Conservation (phyloP, 1,284 basidiomycete genomes). For the Kwoniella shivajii region DNA sequence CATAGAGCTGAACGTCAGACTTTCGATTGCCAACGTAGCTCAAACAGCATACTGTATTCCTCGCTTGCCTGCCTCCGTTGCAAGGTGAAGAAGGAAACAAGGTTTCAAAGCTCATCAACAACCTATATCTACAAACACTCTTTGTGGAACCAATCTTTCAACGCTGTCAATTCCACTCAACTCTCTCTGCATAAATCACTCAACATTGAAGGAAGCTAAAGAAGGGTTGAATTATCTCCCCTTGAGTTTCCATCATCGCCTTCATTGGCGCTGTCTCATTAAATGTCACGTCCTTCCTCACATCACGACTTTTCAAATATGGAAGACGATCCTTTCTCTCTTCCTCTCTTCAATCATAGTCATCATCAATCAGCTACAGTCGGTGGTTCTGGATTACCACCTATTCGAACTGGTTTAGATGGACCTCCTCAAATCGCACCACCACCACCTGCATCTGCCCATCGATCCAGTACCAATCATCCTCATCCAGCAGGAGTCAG, state of each 20-base stretch:
- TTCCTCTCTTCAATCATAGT: conserved; percentile 43
- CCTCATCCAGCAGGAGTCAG: not conserved
- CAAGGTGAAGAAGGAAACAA: too few species aligned
- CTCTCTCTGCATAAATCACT: too few species aligned
- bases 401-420: conserved; percentile 11
- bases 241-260: too few species aligned
- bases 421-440: conserved; percentile 5
- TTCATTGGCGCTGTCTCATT: not conserved
- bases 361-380: conserved; percentile 26
- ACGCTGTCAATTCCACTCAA: too few species aligned
- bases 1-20: too few species aligned
- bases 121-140: too few species aligned
- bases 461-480: conserved; percentile 3
- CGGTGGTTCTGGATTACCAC: conserved; percentile 12
- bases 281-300: conserved; percentile 45
- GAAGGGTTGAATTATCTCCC: conserved; percentile 4
- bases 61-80: too few species aligned
- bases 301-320: conserved; percentile 35
- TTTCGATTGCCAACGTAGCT: too few species aligned
- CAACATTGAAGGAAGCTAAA: too few species aligned
- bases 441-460: conserved; percentile 15
- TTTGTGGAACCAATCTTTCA: too few species aligned
- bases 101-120: too few species aligned
- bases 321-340: conserved; percentile 31
- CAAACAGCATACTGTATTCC: too few species aligned